Conservation (phyloP, 192 early-diverging fungal species). For the Neocallimastix lanati region DNA sequence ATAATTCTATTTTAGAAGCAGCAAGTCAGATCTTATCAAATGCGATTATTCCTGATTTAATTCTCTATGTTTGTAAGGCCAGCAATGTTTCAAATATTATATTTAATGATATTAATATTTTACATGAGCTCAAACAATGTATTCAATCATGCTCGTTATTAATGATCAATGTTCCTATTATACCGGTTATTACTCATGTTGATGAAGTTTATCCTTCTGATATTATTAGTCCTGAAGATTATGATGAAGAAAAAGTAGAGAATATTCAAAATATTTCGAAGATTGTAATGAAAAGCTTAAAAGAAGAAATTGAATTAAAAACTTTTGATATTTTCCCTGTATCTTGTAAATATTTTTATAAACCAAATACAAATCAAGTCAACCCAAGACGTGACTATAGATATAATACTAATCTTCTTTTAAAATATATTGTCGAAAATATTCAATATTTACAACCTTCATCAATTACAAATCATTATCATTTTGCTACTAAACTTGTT, state of each 20-base stretch:
- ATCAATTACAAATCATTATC: background rate
- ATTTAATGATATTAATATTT: background rate
- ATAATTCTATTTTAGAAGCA: background rate
- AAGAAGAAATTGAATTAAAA: background rate
- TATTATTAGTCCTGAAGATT: background rate
- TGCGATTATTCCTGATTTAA: background rate
- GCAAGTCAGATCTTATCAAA: background rate
- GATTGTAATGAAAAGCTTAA: background rate
- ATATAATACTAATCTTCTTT: background rate
- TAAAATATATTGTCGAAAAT: background rate
- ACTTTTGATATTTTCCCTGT: background rate
- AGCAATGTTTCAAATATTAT: background rate
- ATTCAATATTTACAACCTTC: background rate
- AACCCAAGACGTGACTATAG: background rate
- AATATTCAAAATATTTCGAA: background rate
- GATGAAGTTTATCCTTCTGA: background rate
- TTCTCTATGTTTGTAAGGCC: background rate
- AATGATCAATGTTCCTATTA: background rate
- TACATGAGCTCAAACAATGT: background rate
- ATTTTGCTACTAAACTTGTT: background rate
- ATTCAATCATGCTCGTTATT: background rate
- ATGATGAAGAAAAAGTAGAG: background rate
- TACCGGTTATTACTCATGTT: background rate
- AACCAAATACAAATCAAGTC: background rate
- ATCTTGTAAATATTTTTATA: background rate